Evolutionary conservation across 2,329 filamentous ascomycete genomes (phyloP).

Genomic region (Penicillium italicum): DNA sequence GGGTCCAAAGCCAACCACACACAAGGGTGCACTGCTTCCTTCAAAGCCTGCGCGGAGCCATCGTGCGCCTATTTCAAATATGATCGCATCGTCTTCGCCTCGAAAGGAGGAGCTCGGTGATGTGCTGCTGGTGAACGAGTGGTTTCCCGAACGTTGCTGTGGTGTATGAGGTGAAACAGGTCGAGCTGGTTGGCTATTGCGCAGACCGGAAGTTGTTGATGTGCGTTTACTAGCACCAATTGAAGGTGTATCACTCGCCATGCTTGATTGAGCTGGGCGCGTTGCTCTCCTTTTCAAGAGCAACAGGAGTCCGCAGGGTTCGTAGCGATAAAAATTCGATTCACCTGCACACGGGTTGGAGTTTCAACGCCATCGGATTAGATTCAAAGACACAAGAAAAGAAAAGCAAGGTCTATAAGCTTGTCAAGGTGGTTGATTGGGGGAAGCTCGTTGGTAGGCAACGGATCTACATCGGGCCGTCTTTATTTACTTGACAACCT

Average conservation of each 20-base stretch:
- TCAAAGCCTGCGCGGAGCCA: constrained; percentile 80
- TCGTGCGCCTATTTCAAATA: constrained; percentile 79
- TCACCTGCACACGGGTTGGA: constrained; percentile 1
- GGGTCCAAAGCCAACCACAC: constrained; percentile 68
- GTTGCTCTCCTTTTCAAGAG: constrained; percentile 13
- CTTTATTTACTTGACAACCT: constrained; percentile 26
- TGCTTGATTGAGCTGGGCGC: constrained; percentile 11
- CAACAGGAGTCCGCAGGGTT: constrained; percentile 4
- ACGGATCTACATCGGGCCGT: constrained; percentile 40
- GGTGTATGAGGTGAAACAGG: constrained; percentile 60
- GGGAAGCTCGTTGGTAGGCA: constrained; percentile 7
- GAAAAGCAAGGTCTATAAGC: neutral
- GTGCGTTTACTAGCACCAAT: constrained; percentile 26
- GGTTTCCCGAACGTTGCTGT: constrained; percentile 49
- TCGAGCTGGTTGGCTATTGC: constrained; percentile 29
- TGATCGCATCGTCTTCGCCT: constrained; percentile 76
- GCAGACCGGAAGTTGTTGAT: constrained; percentile 28
- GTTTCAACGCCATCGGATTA: constrained; percentile 10
- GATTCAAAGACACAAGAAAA: neutral
- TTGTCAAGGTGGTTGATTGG: neutral
- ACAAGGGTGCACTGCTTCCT: constrained; percentile 71
- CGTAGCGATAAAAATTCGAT: constrained; percentile 2
- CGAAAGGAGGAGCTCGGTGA: constrained; percentile 58
- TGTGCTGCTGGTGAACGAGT: constrained; percentile 52
- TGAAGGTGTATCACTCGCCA: constrained; percentile 22